Base-by-base conservation (phyloP, 306 rosid species). In the Biancaea sappan region DNA sequence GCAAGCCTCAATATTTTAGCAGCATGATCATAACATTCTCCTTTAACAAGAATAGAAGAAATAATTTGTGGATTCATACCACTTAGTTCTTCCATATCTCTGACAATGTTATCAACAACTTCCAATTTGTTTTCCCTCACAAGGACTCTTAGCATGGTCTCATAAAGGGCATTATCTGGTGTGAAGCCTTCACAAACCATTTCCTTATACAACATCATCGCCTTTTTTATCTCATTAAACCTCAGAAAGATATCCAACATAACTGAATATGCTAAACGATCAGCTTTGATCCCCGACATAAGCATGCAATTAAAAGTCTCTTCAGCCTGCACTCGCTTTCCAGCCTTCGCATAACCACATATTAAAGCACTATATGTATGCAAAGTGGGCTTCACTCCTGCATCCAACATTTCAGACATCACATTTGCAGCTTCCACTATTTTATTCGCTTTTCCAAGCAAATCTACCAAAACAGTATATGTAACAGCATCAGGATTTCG, bases 401-500 rank as follows among this genome's bases (percentile, higher is more conserved):
- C 82, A 67, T 88, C 91, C 90, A 91, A 81, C 97, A 94, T 94
- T 83, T 92, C 97, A 3, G 92, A 83, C 96, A 94, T 94, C 66
- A 91, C 83, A 62, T 77, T 89, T 48, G 88, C 86, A 5, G 96
- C 98, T 72, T 91, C 97, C 14, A 34, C 81, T n/a, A 85, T 86
- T 81, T 76, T 91, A 84, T 88, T 84, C n/a, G 86, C 96, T 83
- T 94, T 94, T 74, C 98, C 97, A 73, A 94, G 96, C 9, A 91
- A 89, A 83, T 94, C 96, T 13, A 94, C 90, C 80, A 91, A 81
- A 75, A 91, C 96, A 56, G 98, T 94, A 78, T 88, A 94, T 0
- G 98, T 91, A 76, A 94, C 75, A 5, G 84, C 96, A 85, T 94
- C 98, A 28, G 98, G 97, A 62, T 48, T 77, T 78, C 91, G 85